A percentile compares a stretch with the other conserved stretches of the same genome.
phyloP scores from a whole-genome alignment of 108 stramenopile species.

The Cylindrotheca closterium region DNA sequence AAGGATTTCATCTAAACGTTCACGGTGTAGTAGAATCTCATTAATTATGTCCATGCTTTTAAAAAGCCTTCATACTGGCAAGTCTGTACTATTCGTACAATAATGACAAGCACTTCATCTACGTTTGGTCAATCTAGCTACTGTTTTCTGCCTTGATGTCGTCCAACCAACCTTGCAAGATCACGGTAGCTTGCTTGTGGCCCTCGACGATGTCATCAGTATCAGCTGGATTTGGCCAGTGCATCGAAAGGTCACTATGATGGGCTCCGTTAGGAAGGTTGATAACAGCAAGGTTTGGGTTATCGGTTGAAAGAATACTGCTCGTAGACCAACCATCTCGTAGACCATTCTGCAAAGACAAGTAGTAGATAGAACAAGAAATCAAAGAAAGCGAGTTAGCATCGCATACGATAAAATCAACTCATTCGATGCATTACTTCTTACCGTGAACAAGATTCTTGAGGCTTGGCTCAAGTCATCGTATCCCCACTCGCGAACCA shows the following conservation, averaged over 20 bases:
- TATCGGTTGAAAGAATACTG: conserved; percentile 56
- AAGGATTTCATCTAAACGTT: no score
- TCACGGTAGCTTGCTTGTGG: conserved; percentile 39
- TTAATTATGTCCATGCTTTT: no score
- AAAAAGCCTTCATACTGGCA: no score
- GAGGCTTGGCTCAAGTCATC: conserved; percentile 51
- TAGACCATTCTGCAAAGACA: conserved; percentile 62
- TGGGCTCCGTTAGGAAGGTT: conserved; percentile 86
- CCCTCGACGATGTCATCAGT: conserved; percentile 67
- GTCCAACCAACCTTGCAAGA: conserved; percentile 55
- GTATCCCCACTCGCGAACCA: conserved; percentile 56
- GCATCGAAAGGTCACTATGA: conserved; percentile 61
- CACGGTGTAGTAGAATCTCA: no score
- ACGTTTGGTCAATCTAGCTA: no score
- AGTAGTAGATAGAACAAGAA: no score
- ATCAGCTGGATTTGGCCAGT: conserved; percentile 55
- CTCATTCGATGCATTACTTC: no score
- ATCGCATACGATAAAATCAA: no score
- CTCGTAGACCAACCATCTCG: conserved; percentile 36
- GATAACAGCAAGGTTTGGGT: conserved; percentile 54
- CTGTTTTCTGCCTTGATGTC: conserved; percentile 35
- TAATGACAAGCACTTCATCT: no score
- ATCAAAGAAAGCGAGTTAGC: no score
- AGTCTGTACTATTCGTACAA: no score
- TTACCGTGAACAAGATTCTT: conserved; percentile 57